phyloP scores from a whole-genome alignment of 1,139 yeast genomes.

The Hyphopichia buzzinii region DNA sequence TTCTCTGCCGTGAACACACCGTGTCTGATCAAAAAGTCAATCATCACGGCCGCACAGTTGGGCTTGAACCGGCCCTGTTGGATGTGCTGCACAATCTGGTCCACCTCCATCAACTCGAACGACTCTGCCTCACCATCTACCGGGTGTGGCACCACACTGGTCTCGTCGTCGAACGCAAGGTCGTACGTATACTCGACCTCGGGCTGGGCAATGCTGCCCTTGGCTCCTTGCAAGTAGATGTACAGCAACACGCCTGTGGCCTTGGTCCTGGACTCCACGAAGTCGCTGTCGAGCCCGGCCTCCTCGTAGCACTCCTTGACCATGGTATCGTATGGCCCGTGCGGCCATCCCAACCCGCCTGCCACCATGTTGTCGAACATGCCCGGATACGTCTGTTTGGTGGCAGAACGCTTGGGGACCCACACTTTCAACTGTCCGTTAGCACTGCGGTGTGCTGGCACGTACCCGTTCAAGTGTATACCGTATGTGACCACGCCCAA shows the following conservation, averaged over 20 bases:
- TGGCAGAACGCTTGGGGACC: slow-evolving; percentile 78
- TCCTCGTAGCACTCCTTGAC: slow-evolving; percentile 88
- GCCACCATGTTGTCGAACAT: slow-evolving; percentile 93
- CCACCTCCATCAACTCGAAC: slow-evolving; percentile 60
- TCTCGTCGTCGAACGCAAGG: slow-evolving; percentile 50
- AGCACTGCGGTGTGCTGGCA: slow-evolving; percentile 36
- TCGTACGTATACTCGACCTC: slow-evolving; percentile 85
- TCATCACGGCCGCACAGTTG: slow-evolving; percentile 75
- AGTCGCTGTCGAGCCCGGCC: slow-evolving; percentile 66
- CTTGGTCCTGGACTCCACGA: slow-evolving; percentile 43
- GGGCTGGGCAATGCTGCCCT: slow-evolving; percentile 69
- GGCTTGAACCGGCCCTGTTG: slow-evolving; percentile 72
- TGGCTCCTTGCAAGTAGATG: slow-evolving; percentile 43
- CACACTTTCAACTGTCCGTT: slow-evolving; percentile 60
- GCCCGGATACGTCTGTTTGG: slow-evolving; percentile 85
- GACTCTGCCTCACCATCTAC: slow-evolving; percentile 84
- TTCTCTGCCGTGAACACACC: slow-evolving; percentile 61
- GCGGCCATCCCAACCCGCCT: slow-evolving; percentile 88
- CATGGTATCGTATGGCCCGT: slow-evolving; percentile 72
- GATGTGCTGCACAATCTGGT: slow-evolving; percentile 52
- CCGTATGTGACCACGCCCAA: slow-evolving; percentile 91
- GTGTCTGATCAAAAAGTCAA: slow-evolving; percentile 84
- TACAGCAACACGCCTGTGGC: slow-evolving; percentile 73
- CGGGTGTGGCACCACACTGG: slow-evolving; percentile 59
- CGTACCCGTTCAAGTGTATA: slow-evolving; percentile 79